A percentile compares a stretch with the other conserved stretches of the same genome.
These are phyloP conservation scores for Rhizopogon salebrosus DNA, from an alignment of 768 basidiomycete species.

Conservation along the genomic window DNA sequence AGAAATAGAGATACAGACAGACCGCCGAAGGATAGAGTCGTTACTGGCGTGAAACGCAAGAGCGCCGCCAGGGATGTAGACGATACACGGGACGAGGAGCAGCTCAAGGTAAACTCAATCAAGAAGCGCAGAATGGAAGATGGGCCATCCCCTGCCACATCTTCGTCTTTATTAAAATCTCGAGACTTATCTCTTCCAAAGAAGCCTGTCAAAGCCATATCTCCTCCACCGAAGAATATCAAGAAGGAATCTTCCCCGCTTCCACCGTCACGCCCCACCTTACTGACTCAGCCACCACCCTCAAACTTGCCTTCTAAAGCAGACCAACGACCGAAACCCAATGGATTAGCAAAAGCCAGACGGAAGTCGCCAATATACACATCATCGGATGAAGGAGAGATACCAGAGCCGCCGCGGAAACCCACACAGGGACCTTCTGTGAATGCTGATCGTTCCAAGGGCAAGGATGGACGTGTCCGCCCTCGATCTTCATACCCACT, in stretches of 20 bases:
- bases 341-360: not conserved
- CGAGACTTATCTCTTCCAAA: slow-evolving; percentile 27
- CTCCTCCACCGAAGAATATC: slow-evolving; percentile 22
- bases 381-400: slow-evolving; percentile 38
- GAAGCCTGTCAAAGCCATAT: slow-evolving; percentile 27
- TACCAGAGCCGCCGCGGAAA: slow-evolving; percentile 64
- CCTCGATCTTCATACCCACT: slow-evolving; percentile 30
- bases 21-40: slow-evolving; percentile 17
- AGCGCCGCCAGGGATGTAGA: slow-evolving; percentile 25
- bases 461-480: slow-evolving; percentile 18
- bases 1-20: slow-evolving; percentile 19
- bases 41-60: slow-evolving; percentile 36
- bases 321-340: not conserved
- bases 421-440: slow-evolving; percentile 46
- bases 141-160: slow-evolving; percentile 12
- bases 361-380: slow-evolving; percentile 26
- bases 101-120: slow-evolving; percentile 8
- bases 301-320: not conserved
- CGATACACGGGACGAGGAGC: slow-evolving; percentile 22
- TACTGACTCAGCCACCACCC: not conserved
- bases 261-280: slow-evolving; percentile 15
- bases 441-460: slow-evolving; percentile 8
- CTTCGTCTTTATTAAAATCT: slow-evolving; percentile 1
- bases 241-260: slow-evolving; percentile 32
- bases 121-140: slow-evolving; percentile 45